These are phyloP conservation scores for Coffea eugenioides DNA, from an alignment of 257 asterid species.

Conservation along the genomic window DNA sequence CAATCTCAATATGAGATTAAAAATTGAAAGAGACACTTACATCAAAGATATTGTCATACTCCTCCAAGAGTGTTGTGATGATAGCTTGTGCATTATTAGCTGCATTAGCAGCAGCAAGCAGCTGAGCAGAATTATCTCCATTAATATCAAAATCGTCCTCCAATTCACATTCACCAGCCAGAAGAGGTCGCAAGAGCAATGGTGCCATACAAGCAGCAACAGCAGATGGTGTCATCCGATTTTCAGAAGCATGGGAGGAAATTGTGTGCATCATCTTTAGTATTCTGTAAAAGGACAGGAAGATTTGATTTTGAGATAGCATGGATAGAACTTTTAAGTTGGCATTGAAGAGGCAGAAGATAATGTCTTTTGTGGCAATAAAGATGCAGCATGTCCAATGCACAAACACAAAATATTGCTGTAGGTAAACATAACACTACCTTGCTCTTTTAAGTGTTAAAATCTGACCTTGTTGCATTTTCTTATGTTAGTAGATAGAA, in stretches of 20 bases:
- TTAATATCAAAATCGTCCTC: constrained; percentile 74
- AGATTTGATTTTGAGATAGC: constrained; percentile 11
- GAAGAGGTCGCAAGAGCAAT: constrained; percentile 87
- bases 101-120: constrained; percentile 94
- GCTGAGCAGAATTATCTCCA: constrained; percentile 88
- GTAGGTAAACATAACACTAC: background rate
- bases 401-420: background rate
- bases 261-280: constrained; percentile 85
- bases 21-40: constrained; percentile 42
- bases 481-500: background rate
- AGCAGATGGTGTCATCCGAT: constrained; percentile 86
- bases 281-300: constrained; percentile 49
- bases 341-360: background rate
- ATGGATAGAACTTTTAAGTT: background rate
- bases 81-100: constrained; percentile 90
- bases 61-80: constrained; percentile 77
- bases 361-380: background rate
- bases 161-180: constrained; percentile 88
- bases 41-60: constrained; percentile 69
- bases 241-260: constrained; percentile 68
- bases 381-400: background rate
- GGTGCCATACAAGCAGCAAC: constrained; percentile 99
- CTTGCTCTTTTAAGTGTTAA: background rate
- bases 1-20: constrained; percentile 3
- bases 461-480: background rate